Conservation (phyloP, 176 grass and related monocot species). For the Chloris gayana region DNA sequence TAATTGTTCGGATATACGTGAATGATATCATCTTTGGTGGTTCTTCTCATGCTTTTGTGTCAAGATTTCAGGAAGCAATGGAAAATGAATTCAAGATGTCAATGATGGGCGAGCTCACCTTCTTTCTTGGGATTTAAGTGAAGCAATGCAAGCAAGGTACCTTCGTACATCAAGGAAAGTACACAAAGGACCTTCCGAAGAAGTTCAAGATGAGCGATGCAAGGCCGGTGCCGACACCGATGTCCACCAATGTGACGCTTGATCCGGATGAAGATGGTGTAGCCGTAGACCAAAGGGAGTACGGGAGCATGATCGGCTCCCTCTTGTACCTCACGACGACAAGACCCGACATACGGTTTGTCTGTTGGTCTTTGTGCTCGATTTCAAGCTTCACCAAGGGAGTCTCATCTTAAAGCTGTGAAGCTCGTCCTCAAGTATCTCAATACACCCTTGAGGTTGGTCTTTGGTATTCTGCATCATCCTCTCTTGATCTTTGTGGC, state of each 20-base stretch:
- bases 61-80: not conserved
- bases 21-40: not conserved
- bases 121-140: not conserved
- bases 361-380: no score
- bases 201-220: not conserved
- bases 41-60: not conserved
- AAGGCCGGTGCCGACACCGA: not conserved
- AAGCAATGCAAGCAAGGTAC: not conserved
- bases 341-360: no score
- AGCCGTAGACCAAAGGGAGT: not conserved
- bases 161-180: not conserved
- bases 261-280: not conserved
- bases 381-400: no score
- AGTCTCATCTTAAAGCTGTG: no score
- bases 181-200: not conserved
- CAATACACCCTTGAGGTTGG: no score
- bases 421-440: no score
- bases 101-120: not conserved
- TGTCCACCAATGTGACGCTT: not conserved
- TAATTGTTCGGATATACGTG: not conserved
- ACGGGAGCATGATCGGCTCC: not conserved
- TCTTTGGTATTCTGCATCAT: no score
- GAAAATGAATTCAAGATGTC: not conserved
- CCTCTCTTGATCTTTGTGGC: no score
- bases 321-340: not conserved